Percentiles rank a stretch among this genome's conserved stretches.
Evolutionary conservation across 371 early-diverging fungal species (phyloP).

Genomic region (Actinomucor elegans): DNA sequence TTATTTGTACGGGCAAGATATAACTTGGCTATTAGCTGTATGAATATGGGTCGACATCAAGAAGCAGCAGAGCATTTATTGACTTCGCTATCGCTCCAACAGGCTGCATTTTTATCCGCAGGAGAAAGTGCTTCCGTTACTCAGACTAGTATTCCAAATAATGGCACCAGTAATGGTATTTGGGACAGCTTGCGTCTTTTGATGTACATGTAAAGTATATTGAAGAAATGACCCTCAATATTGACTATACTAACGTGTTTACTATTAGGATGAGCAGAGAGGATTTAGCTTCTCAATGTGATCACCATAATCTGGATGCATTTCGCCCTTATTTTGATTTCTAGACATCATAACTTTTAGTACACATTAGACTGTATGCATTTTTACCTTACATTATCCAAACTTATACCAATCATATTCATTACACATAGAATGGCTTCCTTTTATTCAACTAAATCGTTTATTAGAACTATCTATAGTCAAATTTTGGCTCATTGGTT

Average conservation of each 20-base stretch:
- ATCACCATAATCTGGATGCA: conserved; percentile 68
- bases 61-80: conserved; percentile 94
- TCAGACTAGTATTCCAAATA: conserved; percentile 19
- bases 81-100: conserved; percentile 81
- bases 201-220: conserved; percentile 61
- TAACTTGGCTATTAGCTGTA: conserved; percentile 91
- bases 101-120: conserved; percentile 43
- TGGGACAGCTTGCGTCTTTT: conserved; percentile 90
- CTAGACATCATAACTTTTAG: too few relatives aligned
- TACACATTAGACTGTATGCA: too few relatives aligned
- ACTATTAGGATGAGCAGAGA: conserved; percentile 60
- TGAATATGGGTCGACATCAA: conserved; percentile 82
- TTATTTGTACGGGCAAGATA: conserved; percentile 93
- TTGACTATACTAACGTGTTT: conserved; percentile 3
- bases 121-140: conserved; percentile 8
- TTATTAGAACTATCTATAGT: too few relatives aligned
- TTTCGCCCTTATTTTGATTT: conserved; percentile 86
- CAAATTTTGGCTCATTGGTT: too few relatives aligned
- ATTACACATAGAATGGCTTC: too few relatives aligned
- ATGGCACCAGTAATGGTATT: conserved; percentile 69
- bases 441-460: too few relatives aligned
- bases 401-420: too few relatives aligned
- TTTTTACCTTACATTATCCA: too few relatives aligned
- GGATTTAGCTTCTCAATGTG: conserved; percentile 75
- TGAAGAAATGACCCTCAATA: neutral